These are phyloP conservation scores for Dunaliella primolecta DNA, from an alignment of 139 green algal genomes.

Conservation along the genomic window DNA sequence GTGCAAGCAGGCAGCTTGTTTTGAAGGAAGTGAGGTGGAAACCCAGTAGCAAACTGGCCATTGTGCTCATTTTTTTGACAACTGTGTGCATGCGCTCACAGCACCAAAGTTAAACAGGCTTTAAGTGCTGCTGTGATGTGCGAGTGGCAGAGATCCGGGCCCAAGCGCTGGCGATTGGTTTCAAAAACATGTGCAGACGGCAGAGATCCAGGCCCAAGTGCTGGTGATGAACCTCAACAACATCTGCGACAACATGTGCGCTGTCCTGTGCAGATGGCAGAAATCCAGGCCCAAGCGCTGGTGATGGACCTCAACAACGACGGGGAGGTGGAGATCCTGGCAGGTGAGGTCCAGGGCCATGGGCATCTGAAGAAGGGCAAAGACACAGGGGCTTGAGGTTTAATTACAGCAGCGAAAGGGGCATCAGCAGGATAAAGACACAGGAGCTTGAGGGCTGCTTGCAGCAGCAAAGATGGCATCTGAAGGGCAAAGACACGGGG, in stretches of 20 bases:
- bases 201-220: constrained; percentile 87
- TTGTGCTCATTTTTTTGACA: no score
- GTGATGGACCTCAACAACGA: constrained; percentile 90
- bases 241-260: no score
- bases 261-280: constrained; percentile 97
- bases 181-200: constrained; percentile 96
- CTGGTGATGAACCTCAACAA: constrained; percentile 87
- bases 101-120: background rate
- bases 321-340: constrained; percentile 80
- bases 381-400: background rate
- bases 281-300: constrained; percentile 88
- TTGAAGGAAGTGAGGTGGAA: no score
- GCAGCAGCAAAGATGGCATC: background rate
- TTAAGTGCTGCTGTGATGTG: no score
- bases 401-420: no score
- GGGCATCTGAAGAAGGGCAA: no score
- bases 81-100: no score
- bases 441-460: background rate
- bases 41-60: no score
- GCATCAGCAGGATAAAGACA: no score
- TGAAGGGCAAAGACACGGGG: constrained; percentile 1
- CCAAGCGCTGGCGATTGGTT: constrained; percentile 82
- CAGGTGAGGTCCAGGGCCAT: constrained; percentile 62
- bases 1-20: no score
- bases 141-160: constrained; percentile 95